Evolutionary conservation across 2,329 filamentous ascomycete species (phyloP).

Genomic region (Chaetomiaceae sp.): DNA sequence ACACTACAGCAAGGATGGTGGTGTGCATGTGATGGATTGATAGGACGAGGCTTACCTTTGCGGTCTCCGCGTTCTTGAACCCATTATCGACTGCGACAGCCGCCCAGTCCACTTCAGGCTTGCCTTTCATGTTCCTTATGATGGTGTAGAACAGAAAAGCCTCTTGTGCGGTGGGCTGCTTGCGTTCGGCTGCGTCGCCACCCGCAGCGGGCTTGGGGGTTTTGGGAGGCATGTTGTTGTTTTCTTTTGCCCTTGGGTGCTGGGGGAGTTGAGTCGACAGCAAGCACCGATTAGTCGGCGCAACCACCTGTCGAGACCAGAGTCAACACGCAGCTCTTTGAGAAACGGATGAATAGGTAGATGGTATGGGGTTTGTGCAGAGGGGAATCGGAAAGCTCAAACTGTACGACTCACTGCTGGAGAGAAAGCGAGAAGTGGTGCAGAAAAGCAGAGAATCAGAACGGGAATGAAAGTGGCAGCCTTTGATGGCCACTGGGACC

Average conservation of each 20-base stretch:
- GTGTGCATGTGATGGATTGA: background rate
- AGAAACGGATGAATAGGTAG: background rate
- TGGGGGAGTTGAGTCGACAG: background rate
- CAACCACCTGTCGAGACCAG: background rate
- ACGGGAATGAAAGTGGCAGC: background rate
- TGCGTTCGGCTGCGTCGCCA: slow-evolving; percentile 3
- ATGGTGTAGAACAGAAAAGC: slow-evolving; percentile 33
- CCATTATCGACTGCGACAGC: slow-evolving; percentile 36
- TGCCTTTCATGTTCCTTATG: slow-evolving; percentile 38
- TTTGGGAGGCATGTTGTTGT: slow-evolving; percentile 6
- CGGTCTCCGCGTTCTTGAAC: slow-evolving; percentile 41
- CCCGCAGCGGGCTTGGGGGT: background rate
- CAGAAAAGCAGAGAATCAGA: background rate
- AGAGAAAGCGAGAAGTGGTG: background rate
- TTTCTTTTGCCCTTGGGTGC: background rate
- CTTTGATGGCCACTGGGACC: too few species aligned
- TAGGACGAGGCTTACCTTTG: slow-evolving; percentile 38
- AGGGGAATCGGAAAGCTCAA: background rate
- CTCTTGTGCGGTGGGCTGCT: slow-evolving; percentile 35
- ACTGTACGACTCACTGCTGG: background rate
- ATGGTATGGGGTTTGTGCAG: too few species aligned
- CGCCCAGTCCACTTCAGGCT: slow-evolving; percentile 44
- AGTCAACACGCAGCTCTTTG: background rate
- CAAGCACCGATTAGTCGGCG: background rate
- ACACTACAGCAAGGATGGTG: background rate